Base-by-base conservation (phyloP, 1,139 yeast species). In the Diutina rugosa region DNA sequence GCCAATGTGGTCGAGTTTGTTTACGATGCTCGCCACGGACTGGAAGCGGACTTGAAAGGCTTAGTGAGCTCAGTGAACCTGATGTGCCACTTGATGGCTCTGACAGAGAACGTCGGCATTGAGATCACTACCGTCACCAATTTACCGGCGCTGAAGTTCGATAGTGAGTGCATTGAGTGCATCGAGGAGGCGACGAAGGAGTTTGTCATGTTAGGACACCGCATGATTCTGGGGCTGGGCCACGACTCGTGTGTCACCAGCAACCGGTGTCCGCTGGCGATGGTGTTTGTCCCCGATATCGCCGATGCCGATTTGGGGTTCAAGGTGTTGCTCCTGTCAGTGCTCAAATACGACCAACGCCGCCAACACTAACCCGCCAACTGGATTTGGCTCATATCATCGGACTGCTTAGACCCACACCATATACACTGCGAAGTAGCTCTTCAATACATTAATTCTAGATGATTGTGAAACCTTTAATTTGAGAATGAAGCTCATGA, bases 261-360 rank as follows among this genome's bases (percentile, higher is more conserved):
- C 41, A 62, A 69, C 8, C 73, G 76, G 54, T 77, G 81, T 46
- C 90, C 91, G 30, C 84, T 90, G 0, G 80, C 88, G 1, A 85
- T 85, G 90, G 80, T 85, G 35, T 85, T 85, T 66, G 82, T 84
- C 63, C 90, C 91, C 7, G 80, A 87, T 38, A 79, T 72, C 62
- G 84, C 82, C 64, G 81, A 85, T 58, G 74, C 82, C 14, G 81
- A 77, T 44, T 74, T 76, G 52, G 90, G 90, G 0, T 81, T 82
- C 58, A 68, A 74, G 61, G 84, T 82, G 1, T 71, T 85, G 60
- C 66, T 85, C 60, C 79, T 78, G 35, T 80, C 89, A 1, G 81
- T 85, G 28, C 67, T 84, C 57, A 72, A 75, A 58, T 84, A 80
- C 62, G 90, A 85, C 57, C 55, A 55, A 38, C 46, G 48, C 29